Percentiles rank a stretch among this genome's conserved stretches.
These are phyloP conservation scores for Yamadazyma tumulicola DNA, from an alignment of 805 yeast genomes.

Conservation along the genomic window DNA sequence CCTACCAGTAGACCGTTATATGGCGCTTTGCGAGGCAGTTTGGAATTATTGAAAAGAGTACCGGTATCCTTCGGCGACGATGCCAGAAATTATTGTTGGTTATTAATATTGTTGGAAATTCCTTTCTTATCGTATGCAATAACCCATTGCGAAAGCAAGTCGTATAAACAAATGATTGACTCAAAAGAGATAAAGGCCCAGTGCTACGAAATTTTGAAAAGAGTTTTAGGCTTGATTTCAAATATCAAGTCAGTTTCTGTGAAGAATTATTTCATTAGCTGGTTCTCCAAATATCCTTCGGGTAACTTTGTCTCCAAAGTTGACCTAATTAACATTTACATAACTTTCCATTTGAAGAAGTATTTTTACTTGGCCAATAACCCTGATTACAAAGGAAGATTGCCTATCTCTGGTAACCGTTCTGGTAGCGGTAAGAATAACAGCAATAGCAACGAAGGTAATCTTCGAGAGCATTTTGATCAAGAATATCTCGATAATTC, in stretches of 20 bases:
- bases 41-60: slow-evolving; percentile 48
- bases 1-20: slow-evolving; percentile 63
- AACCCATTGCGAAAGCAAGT: slow-evolving; percentile 25
- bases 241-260: slow-evolving; percentile 38
- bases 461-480: background rate
- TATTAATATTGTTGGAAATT: slow-evolving; percentile 63
- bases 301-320: slow-evolving; percentile 50
- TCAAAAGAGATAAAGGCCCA: slow-evolving; percentile 51
- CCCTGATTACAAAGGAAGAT: slow-evolving; percentile 15
- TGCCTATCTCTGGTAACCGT: background rate
- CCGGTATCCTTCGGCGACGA: slow-evolving; percentile 37
- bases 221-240: slow-evolving; percentile 66
- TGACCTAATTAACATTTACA: slow-evolving; percentile 68
- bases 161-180: slow-evolving; percentile 26
- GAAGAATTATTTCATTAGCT: slow-evolving; percentile 45
- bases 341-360: slow-evolving; percentile 70
- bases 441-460: background rate
- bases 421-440: background rate
- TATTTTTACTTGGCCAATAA: slow-evolving; percentile 40
- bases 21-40: slow-evolving; percentile 49
- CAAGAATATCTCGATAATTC: slow-evolving; percentile 22
- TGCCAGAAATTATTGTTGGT: slow-evolving; percentile 50
- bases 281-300: slow-evolving; percentile 48
- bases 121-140: slow-evolving; percentile 56
- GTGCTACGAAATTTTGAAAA: slow-evolving; percentile 67